Percentiles rank a stretch among this genome's conserved stretches.
Conservation (phyloP, 2,329 filamentous ascomycete species). For the Waltergamsia citrina region DNA sequence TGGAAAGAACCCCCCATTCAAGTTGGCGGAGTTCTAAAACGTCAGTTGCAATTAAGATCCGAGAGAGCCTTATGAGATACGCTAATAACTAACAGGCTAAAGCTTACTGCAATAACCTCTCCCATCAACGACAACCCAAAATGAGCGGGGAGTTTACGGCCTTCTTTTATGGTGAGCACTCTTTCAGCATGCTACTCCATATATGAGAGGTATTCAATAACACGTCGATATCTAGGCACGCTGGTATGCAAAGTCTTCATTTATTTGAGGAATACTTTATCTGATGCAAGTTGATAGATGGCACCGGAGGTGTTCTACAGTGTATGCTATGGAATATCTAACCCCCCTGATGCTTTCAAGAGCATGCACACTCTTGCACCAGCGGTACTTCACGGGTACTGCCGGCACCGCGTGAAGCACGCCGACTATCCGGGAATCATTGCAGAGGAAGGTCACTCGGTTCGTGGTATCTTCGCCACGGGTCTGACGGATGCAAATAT, state of each 20-base stretch:
- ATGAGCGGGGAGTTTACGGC: conserved; percentile 34
- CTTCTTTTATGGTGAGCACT: conserved; percentile 46
- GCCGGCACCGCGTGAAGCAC: conserved; percentile 55
- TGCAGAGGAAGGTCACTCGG: conserved; percentile 41
- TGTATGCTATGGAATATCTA: conserved; percentile 59
- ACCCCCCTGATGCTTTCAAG: conserved; percentile 35
- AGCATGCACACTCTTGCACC: conserved; percentile 57
- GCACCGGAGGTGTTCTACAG: conserved; percentile 78
- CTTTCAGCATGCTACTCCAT: not conserved
- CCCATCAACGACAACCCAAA: no score
- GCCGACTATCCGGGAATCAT: conserved; percentile 80
- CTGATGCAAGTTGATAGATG: conserved; percentile 46
- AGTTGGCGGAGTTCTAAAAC: no score
- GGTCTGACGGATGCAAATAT: conserved; percentile 74
- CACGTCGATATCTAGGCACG: conserved; percentile 15
- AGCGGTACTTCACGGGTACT: conserved; percentile 65
- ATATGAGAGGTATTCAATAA: not conserved
- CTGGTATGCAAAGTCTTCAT: conserved; percentile 15
- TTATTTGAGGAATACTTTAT: no score
- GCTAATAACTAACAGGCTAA: not conserved
- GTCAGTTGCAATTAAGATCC: no score
- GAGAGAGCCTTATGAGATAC: no score
- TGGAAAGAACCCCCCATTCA: no score
- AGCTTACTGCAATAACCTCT: no score
- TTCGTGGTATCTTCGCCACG: conserved; percentile 67